Conservation (phyloP, 257 asterid genomes). For the Petunia axillaris region DNA sequence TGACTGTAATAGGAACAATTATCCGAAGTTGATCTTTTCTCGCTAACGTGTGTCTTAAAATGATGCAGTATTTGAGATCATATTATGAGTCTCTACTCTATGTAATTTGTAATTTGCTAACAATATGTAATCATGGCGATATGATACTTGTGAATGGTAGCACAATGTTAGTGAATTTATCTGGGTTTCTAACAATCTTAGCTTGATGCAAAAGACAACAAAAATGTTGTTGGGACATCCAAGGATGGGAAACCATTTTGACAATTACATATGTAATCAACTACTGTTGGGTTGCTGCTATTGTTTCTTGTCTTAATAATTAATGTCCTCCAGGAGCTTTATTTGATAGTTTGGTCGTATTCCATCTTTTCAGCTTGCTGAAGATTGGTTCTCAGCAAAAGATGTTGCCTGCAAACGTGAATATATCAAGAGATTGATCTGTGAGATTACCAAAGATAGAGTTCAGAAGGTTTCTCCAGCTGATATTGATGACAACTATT, state of each 20-base stretch:
- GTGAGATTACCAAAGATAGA: constrained; percentile 45
- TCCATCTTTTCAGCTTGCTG: constrained; percentile 59
- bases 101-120: neutral
- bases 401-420: constrained; percentile 81
- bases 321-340: neutral
- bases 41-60: neutral
- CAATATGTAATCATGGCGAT: neutral
- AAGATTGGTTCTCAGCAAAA: constrained; percentile 77
- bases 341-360: constrained; percentile 6
- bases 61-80: neutral
- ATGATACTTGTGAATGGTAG: neutral
- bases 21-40: neutral
- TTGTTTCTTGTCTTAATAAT: constrained; percentile 7
- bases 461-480: constrained; percentile 41
- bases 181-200: neutral
- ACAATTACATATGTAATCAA: neutral
- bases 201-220: too few species aligned
- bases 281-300: neutral
- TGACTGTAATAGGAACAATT: neutral
- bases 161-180: neutral
- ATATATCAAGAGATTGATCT: constrained; percentile 58
- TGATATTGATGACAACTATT: constrained; percentile 30
- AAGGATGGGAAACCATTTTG: neutral
- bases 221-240: too few species aligned
- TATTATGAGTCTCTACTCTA: neutral